Percentiles rank a stretch among this genome's conserved stretches.
phyloP scores from a whole-genome alignment of 495 filamentous ascomycete genomes.

The Amorphotheca resinae region DNA sequence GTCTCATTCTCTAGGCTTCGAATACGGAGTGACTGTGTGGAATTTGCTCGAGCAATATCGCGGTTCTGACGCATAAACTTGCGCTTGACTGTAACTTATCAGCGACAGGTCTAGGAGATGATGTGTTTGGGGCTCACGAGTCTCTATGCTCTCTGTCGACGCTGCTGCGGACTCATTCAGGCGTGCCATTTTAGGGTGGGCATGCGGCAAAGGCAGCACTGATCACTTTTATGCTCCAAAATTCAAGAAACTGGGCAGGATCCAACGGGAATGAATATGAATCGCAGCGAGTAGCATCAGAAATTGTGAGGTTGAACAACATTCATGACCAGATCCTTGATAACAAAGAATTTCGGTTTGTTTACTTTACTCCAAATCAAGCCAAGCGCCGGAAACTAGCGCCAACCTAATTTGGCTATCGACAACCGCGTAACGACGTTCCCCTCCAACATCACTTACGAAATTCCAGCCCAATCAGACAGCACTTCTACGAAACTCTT shows the following conservation, averaged over 20 bases:
- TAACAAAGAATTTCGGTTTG: neutral
- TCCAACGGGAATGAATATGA: neutral
- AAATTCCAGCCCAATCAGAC: no score
- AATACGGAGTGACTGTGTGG: constrained; percentile 80
- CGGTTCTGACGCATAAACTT: constrained; percentile 87
- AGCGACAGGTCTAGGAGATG: constrained; percentile 3
- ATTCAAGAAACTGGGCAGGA: no score
- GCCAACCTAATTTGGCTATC: no score
- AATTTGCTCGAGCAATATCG: constrained; percentile 84
- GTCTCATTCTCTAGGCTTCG: constrained; percentile 76
- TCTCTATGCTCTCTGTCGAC: constrained; percentile 63
- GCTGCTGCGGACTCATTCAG: constrained; percentile 69
- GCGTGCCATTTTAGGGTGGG: constrained; percentile 57
- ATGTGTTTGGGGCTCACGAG: constrained; percentile 43
- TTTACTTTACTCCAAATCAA: neutral
- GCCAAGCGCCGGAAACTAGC: neutral
- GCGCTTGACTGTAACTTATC: constrained; percentile 51
- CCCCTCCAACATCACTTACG: no score
- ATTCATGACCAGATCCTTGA: neutral
- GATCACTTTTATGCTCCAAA: no score
- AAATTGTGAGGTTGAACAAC: constrained; percentile 5
- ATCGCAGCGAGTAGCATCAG: neutral
- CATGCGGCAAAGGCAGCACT: constrained; percentile 21
- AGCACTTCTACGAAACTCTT: no score
- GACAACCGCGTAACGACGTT: no score